Base-by-base conservation (phyloP, 345 rosid species). In the Anacardium occidentale region DNA sequence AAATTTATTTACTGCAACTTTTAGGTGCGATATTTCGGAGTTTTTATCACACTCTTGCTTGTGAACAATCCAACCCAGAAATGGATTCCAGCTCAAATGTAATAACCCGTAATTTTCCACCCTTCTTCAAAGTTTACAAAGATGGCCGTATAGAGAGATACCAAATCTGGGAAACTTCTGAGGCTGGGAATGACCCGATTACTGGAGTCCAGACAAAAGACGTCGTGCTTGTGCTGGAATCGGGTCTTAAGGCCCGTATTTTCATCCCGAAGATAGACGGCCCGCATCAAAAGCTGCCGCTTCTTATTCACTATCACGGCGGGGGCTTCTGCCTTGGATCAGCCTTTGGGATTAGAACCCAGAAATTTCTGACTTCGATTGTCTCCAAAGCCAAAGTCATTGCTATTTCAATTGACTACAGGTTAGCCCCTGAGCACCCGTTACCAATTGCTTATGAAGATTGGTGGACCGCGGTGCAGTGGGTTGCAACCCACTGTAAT, bases 341-440 rank as follows among this genome's bases (percentile, higher is more conserved):
- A 52, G 69, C 85, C 59, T 57, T 70, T 64, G 68, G 74, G 67
- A 25, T 32, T 3, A 3, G 10, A 11, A 61, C 48, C 47, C 75
- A 82, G 42, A 54, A 47, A 48, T 66, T 57, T 62, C 61, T 52
- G 56, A 24, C 70, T 62, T 8, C 76, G 10, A 3, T 79, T 2
- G 80, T 60, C 14, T 72, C 76, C 10, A 55, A 54, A 57, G 78
- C 76, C 25, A 71, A 63, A 52, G 64, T 29, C 61, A 40, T 79
- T 1, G 81, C 60, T 3, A 68, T 82, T 22, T 79, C 85, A 4
- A 73, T 74, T 3, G 85, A 82, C 42, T 82, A 78, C 34, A 56
- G 82, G 14, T 57, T 78, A 34, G 81, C 81, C 34, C 87, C 84
- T 4, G 87, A 72, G 61, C 73, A 79, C n/a, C 84, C 81, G 22